Conservation (phyloP, 805 yeast species). For the Spathaspora gorwiae region DNA sequence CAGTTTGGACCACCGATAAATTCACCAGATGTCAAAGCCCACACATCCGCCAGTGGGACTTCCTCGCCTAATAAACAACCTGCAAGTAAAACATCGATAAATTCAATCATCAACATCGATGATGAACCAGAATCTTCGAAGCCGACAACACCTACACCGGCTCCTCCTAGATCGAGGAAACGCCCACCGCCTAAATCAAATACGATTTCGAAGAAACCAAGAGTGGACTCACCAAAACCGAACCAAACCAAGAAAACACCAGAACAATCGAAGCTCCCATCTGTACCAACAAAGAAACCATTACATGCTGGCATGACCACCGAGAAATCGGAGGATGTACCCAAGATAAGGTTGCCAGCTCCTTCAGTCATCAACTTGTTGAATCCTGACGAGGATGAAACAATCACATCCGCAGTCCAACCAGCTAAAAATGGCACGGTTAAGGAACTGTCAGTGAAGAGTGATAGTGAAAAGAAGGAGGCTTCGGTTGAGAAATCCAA, state of each 20-base stretch:
- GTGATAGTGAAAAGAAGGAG: slow-evolving; percentile 7
- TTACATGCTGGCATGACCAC: slow-evolving; percentile 15
- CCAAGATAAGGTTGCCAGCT: slow-evolving; percentile 15
- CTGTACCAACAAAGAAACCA: slow-evolving; percentile 2
- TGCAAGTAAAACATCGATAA: slow-evolving; percentile 35
- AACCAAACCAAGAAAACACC: slow-evolving; percentile 1
- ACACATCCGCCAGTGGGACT: background rate
- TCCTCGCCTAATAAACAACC: background rate
- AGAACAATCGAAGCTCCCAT: background rate
- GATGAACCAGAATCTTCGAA: slow-evolving; percentile 16
- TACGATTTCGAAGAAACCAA: slow-evolving; percentile 7
- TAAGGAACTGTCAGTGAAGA: slow-evolving; percentile 7
- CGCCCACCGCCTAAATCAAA: slow-evolving; percentile 12
- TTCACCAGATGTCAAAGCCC: background rate
- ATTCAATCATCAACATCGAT: slow-evolving; percentile 37
- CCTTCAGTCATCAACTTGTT: slow-evolving; percentile 18
- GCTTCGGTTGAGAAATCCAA: slow-evolving; percentile 9
- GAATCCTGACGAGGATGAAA: slow-evolving; percentile 8
- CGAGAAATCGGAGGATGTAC: slow-evolving; percentile 11
- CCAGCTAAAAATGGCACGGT: background rate
- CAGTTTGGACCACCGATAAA: slow-evolving; percentile 10
- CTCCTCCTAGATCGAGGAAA: slow-evolving; percentile 10
- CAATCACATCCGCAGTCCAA: background rate
- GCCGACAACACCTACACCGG: slow-evolving; percentile 4
- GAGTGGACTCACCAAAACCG: slow-evolving; percentile 13